Percentiles rank a stretch among this genome's conserved stretches.
These are phyloP conservation scores for Mycena epipterygia DNA, from an alignment of 768 basidiomycete species.

Conservation along the genomic window DNA sequence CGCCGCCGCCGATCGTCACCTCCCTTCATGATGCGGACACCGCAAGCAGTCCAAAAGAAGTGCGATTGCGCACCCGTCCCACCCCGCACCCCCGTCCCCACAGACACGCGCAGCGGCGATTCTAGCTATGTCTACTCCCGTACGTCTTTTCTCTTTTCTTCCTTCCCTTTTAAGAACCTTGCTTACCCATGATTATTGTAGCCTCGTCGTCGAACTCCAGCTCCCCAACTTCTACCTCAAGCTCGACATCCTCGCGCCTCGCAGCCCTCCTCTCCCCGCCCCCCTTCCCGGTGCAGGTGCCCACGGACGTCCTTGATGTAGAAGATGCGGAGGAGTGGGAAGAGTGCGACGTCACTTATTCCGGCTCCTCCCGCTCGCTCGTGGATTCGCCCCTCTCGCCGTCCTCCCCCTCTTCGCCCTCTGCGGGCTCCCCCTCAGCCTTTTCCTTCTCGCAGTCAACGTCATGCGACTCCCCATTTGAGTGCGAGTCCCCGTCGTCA, in stretches of 20 bases:
- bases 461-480: no score
- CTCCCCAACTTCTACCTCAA: background rate
- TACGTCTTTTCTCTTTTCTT: no score
- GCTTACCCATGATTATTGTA: conserved; percentile 25
- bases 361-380: no score
- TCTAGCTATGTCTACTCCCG: no score
- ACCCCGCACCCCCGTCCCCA: conserved; percentile 28
- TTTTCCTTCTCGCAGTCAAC: no score
- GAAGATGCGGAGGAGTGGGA: conserved; percentile 21
- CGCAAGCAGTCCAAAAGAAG: no score
- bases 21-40: no score
- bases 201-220: background rate
- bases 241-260: background rate
- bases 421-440: background rate
- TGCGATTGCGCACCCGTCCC: conserved; percentile 17
- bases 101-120: no score
- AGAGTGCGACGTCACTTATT: conserved; percentile 9
- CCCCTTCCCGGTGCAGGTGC: conserved; percentile 13
- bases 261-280: conserved; percentile 25
- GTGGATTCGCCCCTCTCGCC: no score
- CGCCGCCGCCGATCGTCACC: background rate
- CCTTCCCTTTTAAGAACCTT: no score
- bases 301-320: conserved; percentile 1
- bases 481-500: no score
- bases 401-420: background rate